Evolutionary conservation across 768 basidiomycete genomes (phyloP).

Genomic region (Guyanaporus albipodus): DNA sequence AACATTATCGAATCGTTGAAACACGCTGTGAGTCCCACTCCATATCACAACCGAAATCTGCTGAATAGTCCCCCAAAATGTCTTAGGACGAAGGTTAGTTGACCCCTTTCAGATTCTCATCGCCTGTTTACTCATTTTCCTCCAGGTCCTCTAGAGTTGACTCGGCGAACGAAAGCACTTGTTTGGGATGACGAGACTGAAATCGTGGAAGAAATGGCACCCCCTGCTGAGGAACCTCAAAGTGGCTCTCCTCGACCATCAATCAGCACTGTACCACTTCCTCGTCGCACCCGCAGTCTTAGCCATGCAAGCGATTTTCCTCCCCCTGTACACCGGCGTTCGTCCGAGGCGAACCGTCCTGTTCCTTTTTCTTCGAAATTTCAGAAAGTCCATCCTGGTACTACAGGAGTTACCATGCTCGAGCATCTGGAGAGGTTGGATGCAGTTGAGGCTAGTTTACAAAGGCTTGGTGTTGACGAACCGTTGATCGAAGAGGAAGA

Average conservation of each 20-base stretch:
- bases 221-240: conserved; percentile 33
- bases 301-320: conserved; percentile 66
- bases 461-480: conserved; percentile 64
- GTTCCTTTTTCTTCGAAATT: conserved; percentile 85
- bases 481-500: conserved; percentile 49
- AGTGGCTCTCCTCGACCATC: conserved; percentile 56
- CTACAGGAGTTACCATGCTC: conserved; percentile 80
- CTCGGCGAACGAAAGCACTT: conserved; percentile 73
- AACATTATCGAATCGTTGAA: conserved; percentile 83
- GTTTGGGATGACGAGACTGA: conserved; percentile 89
- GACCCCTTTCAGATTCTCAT: conserved; percentile 1
- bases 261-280: conserved; percentile 57
- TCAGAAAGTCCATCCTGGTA: conserved; percentile 77
- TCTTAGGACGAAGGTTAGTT: conserved; percentile 67
- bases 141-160: conserved; percentile 84
- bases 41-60: background rate
- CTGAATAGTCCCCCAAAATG: conserved; percentile 5
- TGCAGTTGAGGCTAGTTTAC: conserved; percentile 73
- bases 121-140: conserved; percentile 7
- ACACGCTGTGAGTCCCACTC: conserved; percentile 53
- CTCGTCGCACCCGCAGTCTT: conserved; percentile 52
- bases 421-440: conserved; percentile 85
- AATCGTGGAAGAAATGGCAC: conserved; percentile 50
- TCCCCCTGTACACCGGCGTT: conserved; percentile 61
- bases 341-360: conserved; percentile 64